Evolutionary conservation across 1,139 yeast genomes (phyloP), one percentile per base, ranked within the genome.

Genomic region (Pichia sp.): DNA sequence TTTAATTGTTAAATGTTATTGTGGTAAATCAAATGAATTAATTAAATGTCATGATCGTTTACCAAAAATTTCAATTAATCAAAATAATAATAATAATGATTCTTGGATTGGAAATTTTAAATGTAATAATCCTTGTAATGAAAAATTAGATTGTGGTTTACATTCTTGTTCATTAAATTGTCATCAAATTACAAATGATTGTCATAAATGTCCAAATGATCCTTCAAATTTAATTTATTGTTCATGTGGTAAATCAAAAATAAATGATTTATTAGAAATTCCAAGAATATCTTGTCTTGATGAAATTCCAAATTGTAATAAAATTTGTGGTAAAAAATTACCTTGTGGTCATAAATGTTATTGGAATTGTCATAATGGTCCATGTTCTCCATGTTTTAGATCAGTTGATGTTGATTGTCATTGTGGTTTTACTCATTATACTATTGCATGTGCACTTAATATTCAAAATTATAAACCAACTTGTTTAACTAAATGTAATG

Each of bases 401-500:
- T 54, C 65, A 27, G 63, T 70, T 34, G 73, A 74, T n/a, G 52
- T 57, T 24, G 68, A 64, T 42, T 81, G 87, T 58, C 58, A 67
- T 1, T 81, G 87, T 60, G 73, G 70, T 2, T 66, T 69, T 49
- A 68, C 72, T 36, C 56, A 65, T 10, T 85, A 67, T 60, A 58
- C 71, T 10, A 82, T 82, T 5, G 82, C 94, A 0, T 87, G 96
- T 58, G 67, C 66, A 41, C 76, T 82, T 51, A 53, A 73, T 16
- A 75, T 69, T 41, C 58, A 66, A 6, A 82, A 80, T 0, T 64
- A 67, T 36, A 54, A 55, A 20, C 89, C 96, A 6, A 67, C 65
- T 30, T 89, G 97, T 65, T 66, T 66, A n/a, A 78, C 81, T 45
- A 81, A 82, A 59, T 90, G 97, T 63, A 77, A 81, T 35, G 86